Percentiles rank a stretch among this genome's conserved stretches.
Evolutionary conservation across 768 basidiomycete species (phyloP).

Genomic region (Cyathus striatus): DNA sequence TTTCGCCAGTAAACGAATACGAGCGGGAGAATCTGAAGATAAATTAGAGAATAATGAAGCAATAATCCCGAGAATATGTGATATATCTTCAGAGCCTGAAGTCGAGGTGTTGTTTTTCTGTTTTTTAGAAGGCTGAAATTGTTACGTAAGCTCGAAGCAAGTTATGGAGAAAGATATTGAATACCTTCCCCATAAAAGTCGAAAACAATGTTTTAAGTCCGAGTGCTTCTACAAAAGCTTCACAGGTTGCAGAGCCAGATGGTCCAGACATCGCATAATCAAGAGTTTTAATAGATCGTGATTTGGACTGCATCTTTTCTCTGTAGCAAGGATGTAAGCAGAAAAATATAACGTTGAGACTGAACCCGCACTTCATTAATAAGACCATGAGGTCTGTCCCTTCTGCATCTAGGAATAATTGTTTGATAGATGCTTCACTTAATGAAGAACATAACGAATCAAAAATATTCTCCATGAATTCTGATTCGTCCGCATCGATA

Average conservation of each 20-base stretch:
- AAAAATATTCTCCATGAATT: slow-evolving; percentile 98
- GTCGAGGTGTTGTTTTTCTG: slow-evolving; percentile 42
- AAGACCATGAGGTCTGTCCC: slow-evolving; percentile 97
- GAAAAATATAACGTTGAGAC: neutral
- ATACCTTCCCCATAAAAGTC: slow-evolving; percentile 90
- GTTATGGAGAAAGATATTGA: neutral
- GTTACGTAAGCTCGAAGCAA: neutral
- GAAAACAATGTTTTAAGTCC: slow-evolving; percentile 91
- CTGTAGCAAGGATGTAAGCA: slow-evolving; percentile 35
- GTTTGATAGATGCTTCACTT: slow-evolving; percentile 73
- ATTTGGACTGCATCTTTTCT: slow-evolving; percentile 77
- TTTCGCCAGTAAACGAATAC: slow-evolving; percentile 83
- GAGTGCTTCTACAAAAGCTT: slow-evolving; percentile 80
- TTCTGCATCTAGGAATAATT: slow-evolving; percentile 81
- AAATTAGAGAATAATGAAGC: slow-evolving; percentile 87
- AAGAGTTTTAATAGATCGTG: slow-evolving; percentile 84
- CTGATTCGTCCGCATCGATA: slow-evolving; percentile 80
- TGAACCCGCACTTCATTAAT: slow-evolving; percentile 80
- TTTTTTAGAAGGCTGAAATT: slow-evolving; percentile 53
- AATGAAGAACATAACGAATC: slow-evolving; percentile 85
- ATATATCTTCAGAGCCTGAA: slow-evolving; percentile 73
- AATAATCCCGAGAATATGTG: slow-evolving; percentile 84
- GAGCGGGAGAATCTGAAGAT: slow-evolving; percentile 74
- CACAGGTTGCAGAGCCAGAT: slow-evolving; percentile 64
- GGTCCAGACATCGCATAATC: slow-evolving; percentile 87